Percentiles rank a stretch among this genome's conserved stretches.
Conservation (phyloP, 805 yeast genomes). For the Metschnikowia reukaufii region DNA sequence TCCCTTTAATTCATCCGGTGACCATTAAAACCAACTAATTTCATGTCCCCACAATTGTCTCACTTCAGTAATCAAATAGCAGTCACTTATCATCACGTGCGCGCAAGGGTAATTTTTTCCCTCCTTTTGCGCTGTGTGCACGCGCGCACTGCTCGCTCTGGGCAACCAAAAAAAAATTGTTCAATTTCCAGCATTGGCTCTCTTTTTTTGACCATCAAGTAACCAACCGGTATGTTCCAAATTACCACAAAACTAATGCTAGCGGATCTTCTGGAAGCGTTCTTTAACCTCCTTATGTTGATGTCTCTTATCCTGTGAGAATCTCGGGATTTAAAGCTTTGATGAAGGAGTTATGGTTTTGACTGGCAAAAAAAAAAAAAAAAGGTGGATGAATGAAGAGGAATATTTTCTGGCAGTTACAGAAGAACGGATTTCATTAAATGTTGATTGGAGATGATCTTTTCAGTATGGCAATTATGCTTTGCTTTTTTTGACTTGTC, state of each 20-base stretch:
- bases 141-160: conserved; percentile 10
- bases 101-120: background rate
- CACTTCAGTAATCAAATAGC: background rate
- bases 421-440: too few species aligned
- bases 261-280: background rate
- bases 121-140: conserved; percentile 1
- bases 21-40: too few species aligned
- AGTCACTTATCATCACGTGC: conserved; percentile 17
- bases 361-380: background rate
- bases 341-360: background rate
- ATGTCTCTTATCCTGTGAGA: background rate
- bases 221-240: conserved; percentile 19
- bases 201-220: conserved; percentile 15
- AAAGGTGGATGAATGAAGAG: background rate
- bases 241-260: background rate
- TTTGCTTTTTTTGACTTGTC: too few species aligned
- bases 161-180: conserved; percentile 12
- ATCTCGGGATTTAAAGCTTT: background rate
- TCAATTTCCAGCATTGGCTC: conserved; percentile 1
- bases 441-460: too few species aligned
- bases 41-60: too few species aligned
- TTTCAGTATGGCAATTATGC: too few species aligned
- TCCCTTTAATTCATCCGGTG: too few species aligned
- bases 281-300: background rate
- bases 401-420: too few species aligned